Evolutionary conservation across 1,284 basidiomycete species (phyloP).

Genomic region (Moniliella sp.): DNA sequence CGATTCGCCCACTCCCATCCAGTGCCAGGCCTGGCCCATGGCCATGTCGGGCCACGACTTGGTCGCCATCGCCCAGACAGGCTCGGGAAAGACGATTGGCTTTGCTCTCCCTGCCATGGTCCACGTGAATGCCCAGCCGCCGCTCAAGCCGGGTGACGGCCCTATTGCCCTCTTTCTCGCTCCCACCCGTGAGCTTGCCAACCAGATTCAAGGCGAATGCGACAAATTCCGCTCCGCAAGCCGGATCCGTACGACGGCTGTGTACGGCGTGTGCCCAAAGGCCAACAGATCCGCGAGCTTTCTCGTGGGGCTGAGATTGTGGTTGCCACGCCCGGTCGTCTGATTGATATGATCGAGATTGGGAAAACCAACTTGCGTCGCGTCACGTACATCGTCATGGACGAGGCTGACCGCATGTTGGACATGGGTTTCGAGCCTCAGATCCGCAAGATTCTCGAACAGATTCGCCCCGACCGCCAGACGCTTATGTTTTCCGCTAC

Average conservation of each 20-base stretch:
- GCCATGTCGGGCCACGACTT: constrained; percentile 77
- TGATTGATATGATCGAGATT: constrained; percentile 78
- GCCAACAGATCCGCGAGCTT: constrained; percentile 87
- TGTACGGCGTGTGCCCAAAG: constrained; percentile 95
- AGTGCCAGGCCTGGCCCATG: constrained; percentile 97
- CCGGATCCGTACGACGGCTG: constrained; percentile 86
- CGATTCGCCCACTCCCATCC: constrained; percentile 67
- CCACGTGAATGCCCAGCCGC: constrained; percentile 97
- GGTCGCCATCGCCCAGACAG: constrained; percentile 59
- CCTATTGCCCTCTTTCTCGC: constrained; percentile 90
- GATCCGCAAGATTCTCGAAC: constrained; percentile 87
- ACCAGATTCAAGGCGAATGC: constrained; percentile 95
- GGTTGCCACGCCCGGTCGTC: constrained; percentile 48
- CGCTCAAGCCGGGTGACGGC: constrained; percentile 77
- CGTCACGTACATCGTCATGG: constrained; percentile 92
- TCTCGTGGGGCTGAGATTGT: constrained; percentile 89
- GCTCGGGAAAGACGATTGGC: constrained; percentile 56
- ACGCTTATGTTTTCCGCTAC: constrained; percentile 68
- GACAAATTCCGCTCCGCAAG: constrained; percentile 93
- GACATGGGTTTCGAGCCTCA: constrained; percentile 99
- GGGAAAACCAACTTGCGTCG: constrained; percentile 87
- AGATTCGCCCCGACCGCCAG: constrained; percentile 86
- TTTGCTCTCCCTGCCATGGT: constrained; percentile 97
- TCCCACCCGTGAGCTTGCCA: constrained; percentile 89
- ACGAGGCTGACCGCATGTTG: constrained; percentile 93